Evolutionary conservation across 2,329 filamentous ascomycete species (phyloP), one percentile per base, ranked within the genome.

Genomic region (Epichloe festucae): DNA sequence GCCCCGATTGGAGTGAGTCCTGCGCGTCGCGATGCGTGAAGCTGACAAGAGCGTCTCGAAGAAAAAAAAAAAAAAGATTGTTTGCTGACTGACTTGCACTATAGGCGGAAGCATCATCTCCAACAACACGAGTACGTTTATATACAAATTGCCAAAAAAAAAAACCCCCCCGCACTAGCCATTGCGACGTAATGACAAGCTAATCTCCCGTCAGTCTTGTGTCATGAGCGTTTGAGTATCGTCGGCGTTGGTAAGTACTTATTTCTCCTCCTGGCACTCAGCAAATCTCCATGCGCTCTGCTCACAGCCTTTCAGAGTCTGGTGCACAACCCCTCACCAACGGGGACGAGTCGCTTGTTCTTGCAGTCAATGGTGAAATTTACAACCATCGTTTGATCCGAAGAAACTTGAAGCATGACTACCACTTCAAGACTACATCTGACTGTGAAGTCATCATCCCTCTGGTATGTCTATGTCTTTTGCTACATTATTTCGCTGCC

Each of bases 381-480:
- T 98, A 98, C 79, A 98, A 98, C 82, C 93, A 98, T 74, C 87
- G 91, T 67, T 81, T 95, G 64, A 78, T 98, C 64, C 85, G 93
- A 67, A 97, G 96, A 74, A 76, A 76, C 62, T 75, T 96, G 62
- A 88, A 88, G 72, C 81, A 76, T 54, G 79, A 83, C 39, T 96
- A 96, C 72, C 84, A 90, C 70, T 98, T 97, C 83, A 96, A 96
- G 83, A 98, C 93, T 58, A 86, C 93, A 66, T 97, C 91, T 39
- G 93, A 98, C 67, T 98, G 93, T 72, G 93, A 98, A 72, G 91
- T 98, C 66, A 95, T 98, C 70, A 95, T 98, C 66, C 93, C 94
- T 59, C 71, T 98, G 77, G 89, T 94, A 78, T 67, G 82, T 70
- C 31, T 12, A 11, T 38, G 23, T 21, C 19, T 31, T 21, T 23